These are phyloP conservation scores for Suhomyces taliae DNA, from an alignment of 1,139 yeast species.

Conservation along the genomic window DNA sequence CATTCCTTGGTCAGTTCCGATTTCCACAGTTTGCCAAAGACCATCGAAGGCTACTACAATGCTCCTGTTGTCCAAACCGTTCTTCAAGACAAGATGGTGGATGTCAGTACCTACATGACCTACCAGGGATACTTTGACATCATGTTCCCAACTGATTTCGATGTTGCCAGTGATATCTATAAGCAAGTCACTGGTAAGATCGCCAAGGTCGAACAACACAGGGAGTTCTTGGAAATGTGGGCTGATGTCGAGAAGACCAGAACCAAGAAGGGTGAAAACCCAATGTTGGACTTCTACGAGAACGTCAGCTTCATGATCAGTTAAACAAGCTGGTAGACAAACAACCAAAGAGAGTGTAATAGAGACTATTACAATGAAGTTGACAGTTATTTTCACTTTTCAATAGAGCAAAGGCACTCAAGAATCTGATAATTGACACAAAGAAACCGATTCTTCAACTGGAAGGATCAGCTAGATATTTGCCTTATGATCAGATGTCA, in stretches of 20 bases:
- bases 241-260: conserved; percentile 68
- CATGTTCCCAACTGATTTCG: conserved; percentile 82
- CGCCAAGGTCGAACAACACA: conserved; percentile 57
- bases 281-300: conserved; percentile 77
- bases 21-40: conserved; percentile 62
- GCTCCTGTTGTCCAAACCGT: conserved; percentile 87
- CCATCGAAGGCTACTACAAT: conserved; percentile 61
- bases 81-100: conserved; percentile 64
- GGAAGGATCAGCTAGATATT: no score
- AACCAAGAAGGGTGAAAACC: conserved; percentile 79
- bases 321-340: conserved; percentile 1
- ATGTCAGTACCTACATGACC: conserved; percentile 73
- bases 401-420: no score
- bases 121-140: conserved; percentile 85
- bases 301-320: conserved; percentile 75
- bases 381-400: no score
- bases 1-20: conserved; percentile 76
- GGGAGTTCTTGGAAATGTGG: conserved; percentile 68
- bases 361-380: no score
- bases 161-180: conserved; percentile 61
- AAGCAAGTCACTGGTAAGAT: conserved; percentile 63
- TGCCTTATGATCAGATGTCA: no score
- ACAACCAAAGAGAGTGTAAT: not conserved
- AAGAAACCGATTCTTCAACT: no score
- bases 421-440: no score